phyloP scores from a whole-genome alignment of 1,139 yeast species.

The Nakaseomyces delphensis region DNA sequence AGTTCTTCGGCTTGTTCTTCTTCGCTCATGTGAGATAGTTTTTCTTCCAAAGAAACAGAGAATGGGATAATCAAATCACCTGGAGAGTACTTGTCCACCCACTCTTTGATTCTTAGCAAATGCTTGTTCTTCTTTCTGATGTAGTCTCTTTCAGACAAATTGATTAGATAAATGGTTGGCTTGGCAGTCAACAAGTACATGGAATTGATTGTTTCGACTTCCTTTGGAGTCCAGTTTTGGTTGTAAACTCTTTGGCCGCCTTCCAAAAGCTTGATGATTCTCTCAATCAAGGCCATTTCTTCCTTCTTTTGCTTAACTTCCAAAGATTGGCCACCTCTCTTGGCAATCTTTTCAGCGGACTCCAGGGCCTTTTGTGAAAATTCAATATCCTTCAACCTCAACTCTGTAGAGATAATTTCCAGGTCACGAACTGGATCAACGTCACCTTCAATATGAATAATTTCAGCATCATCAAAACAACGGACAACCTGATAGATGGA shows the following conservation, averaged over 20 bases:
- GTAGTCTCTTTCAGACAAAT: conserved; percentile 88
- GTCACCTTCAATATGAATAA: conserved; percentile 95
- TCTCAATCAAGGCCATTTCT: conserved; percentile 74
- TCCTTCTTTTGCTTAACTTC: conserved; percentile 94
- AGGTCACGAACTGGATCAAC: conserved; percentile 94
- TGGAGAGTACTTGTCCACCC: conserved; percentile 91
- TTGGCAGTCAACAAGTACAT: conserved; percentile 90
- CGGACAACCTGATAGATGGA: conserved; percentile 97
- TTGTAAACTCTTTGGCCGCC: conserved; percentile 86
- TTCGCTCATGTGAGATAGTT: conserved; percentile 79
- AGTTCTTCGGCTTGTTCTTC: conserved; percentile 90
- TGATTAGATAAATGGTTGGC: conserved; percentile 90
- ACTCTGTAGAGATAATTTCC: conserved; percentile 84
- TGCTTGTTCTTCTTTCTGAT: conserved; percentile 97
- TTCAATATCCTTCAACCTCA: conserved; percentile 94
- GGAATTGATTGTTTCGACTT: conserved; percentile 79
- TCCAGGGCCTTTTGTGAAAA: conserved; percentile 88
- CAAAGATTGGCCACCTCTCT: conserved; percentile 90
- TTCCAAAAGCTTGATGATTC: conserved; percentile 66
- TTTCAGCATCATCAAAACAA: conserved; percentile 96
- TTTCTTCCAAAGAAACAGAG: conserved; percentile 88
- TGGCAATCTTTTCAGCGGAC: conserved; percentile 75
- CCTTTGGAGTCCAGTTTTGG: conserved; percentile 81
- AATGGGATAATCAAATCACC: conserved; percentile 94
- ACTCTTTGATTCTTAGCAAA: conserved; percentile 81